Base-by-base conservation (phyloP, 1,139 yeast genomes). In the Saccharomyces hybrid region DNA sequence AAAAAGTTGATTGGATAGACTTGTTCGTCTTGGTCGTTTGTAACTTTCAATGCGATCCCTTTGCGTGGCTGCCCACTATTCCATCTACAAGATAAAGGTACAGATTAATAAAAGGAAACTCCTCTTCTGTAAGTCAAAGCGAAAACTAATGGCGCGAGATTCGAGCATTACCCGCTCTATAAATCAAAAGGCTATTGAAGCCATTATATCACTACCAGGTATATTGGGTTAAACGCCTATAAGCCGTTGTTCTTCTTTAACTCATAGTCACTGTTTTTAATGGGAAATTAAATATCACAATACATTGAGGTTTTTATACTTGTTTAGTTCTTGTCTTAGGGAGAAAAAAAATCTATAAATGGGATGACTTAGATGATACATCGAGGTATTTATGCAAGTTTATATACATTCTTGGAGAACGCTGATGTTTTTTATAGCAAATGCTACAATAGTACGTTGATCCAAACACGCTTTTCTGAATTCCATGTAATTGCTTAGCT, bases 401-500 rank as follows among this genome's bases (percentile, higher is more conserved):
- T 16, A 38, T 16, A 38, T 19, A 38, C 12, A 16, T 38, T 38
- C 44, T 38, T 38, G 44, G 19, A 38, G 26, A 38, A 38, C 24
- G 44, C 44, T 19, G 19, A 38, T 38, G 26, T 38, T 38, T 21
- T 21, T 38, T 38, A 24, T 11, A 9, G 44, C 44, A 38, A 38
- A 38, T 16, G 44, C 44, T 19, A 38, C 24, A 38, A 38, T 19
- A 19, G 12, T 38, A 16, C 44, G 44, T 12, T 38, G 44, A 19
- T 38, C 26, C 24, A 38, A 19, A 19, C 44, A 38, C 8, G 44
- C 44, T 24, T 38, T 68, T 61, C 79, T 79, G 67, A 78, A 82
- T 54, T 72, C 75, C 58, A 85, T 69, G 57, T 79, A 83, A 53
- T 77, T 78, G 51, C 85, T 83, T 21, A 84, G 73, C 62, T 83